Evolutionary conservation across 2,329 filamentous ascomycete genomes (phyloP), one percentile per base, ranked within the genome.

Genomic region (Pseudofabraea citricarpa): DNA sequence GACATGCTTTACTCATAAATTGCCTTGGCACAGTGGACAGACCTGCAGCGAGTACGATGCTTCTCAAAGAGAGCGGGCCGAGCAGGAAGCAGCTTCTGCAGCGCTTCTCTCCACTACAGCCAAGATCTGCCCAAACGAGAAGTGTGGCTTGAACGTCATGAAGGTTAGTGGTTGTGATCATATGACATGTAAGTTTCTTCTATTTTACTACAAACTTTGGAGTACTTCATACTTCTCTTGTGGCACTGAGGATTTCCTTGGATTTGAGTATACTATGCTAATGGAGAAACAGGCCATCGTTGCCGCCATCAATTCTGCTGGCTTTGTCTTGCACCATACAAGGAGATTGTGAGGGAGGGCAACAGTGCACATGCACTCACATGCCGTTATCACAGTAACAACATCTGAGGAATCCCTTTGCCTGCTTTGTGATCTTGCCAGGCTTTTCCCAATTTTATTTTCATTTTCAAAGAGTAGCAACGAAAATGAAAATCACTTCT

Each of bases 11-110:
- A 58, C 56, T 1, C 70, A 73, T 48, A 59, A 57, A 8, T 56
- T 66, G 3, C 51, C 61, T 0, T 73, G 69, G 70, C 70, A 73
- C 41, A 52, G 63, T 13, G 63, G 58, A 6, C 43, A 70, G 4
- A 64, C 63, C 0, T 74, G 71, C 41, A 60, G 62, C 0, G 64
- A 73, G 47, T 73, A 70, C 29, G 67, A 73, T 36, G 23, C 3
- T 2, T 6, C 31, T 15, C 29, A 32, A 15, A 32, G 9, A n/a
- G 29, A 32, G 15, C 35, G 18, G 9, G 6, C n/a, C 6, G 35
- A 3, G 21, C 10, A 36, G 21, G 35, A 20, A 21, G 35, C 35
- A 19, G 35, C 29, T 32, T 32, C 29, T 32, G 29, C 29, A 32
- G 3, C 29, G 2, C 18, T 15, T n/a, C 12, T 32, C 2, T 6